phyloP scores from a whole-genome alignment of 2,329 filamentous ascomycete species.

The Apiospora aurea region DNA sequence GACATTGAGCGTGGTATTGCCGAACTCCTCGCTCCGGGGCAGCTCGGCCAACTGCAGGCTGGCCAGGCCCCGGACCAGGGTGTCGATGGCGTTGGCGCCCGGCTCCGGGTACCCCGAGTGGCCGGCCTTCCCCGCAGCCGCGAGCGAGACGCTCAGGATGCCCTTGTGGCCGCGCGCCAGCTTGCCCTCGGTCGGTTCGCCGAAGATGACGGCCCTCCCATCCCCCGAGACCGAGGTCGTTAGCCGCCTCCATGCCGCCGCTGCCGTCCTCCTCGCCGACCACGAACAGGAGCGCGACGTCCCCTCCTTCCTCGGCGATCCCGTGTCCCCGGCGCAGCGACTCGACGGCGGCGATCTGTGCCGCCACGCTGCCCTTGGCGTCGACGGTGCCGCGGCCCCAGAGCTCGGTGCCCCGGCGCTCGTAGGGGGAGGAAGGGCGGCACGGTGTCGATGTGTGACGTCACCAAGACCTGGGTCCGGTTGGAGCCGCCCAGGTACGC shows the following conservation, averaged over 20 bases:
- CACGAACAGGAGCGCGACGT: conserved; percentile 53
- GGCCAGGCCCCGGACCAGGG: background rate
- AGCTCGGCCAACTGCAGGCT: background rate
- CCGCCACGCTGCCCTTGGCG: conserved; percentile 49
- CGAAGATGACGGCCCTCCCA: conserved; percentile 74
- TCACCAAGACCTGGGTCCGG: conserved; percentile 58
- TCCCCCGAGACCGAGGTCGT: conserved; percentile 51
- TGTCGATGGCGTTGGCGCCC: conserved; percentile 24
- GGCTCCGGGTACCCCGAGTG: conserved; percentile 26
- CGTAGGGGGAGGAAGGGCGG: conserved; percentile 55
- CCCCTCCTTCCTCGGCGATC: conserved; percentile 47
- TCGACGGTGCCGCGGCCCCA: conserved; percentile 26
- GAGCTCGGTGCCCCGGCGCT: conserved; percentile 30
- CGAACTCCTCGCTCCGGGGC: conserved; percentile 13
- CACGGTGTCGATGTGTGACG: conserved; percentile 71
- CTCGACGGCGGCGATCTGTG: conserved; percentile 62
- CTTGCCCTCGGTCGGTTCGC: conserved; percentile 76
- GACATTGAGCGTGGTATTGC: conserved; percentile 24
- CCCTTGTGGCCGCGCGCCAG: conserved; percentile 78
- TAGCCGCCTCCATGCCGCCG: conserved; percentile 65
- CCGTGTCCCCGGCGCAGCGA: conserved; percentile 43
- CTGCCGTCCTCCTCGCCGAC: conserved; percentile 75
- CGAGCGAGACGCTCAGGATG: conserved; percentile 63
- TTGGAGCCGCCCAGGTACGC: conserved; percentile 61
- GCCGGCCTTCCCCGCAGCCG: conserved; percentile 67